Evolutionary conservation across 345 rosid species (phyloP).

Genomic region (Pugionium dolabratum): DNA sequence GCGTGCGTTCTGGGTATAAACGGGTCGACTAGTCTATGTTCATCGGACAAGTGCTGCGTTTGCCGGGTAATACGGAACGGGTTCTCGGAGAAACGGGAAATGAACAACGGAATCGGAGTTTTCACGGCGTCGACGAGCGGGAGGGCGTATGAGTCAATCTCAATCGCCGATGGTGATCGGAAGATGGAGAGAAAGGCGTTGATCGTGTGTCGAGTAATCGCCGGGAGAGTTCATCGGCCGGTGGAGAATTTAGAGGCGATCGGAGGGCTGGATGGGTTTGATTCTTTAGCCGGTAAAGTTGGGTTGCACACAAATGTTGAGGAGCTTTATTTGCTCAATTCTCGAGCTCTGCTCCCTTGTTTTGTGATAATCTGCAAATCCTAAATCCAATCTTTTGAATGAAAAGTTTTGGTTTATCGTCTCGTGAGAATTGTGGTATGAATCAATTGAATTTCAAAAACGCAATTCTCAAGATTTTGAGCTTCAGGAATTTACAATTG

Average conservation of each 20-base stretch:
- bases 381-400: too few species aligned
- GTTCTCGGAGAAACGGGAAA: slow-evolving; percentile 79
- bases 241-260: slow-evolving; percentile 78
- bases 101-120: slow-evolving; percentile 76
- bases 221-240: slow-evolving; percentile 97
- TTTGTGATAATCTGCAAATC: slow-evolving; percentile 82
- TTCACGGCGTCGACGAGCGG: slow-evolving; percentile 96
- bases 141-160: slow-evolving; percentile 72
- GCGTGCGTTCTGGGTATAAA: slow-evolving; percentile 76
- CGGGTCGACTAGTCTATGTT: slow-evolving; percentile 75
- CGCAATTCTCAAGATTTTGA: too few species aligned
- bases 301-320: slow-evolving; percentile 86
- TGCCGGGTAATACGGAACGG: slow-evolving; percentile 79
- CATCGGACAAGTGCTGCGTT: slow-evolving; percentile 69
- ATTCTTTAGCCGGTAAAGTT: slow-evolving; percentile 93
- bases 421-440: too few species aligned
- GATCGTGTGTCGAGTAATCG: slow-evolving; percentile 92
- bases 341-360: slow-evolving; percentile 87
- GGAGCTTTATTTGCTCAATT: slow-evolving; percentile 91
- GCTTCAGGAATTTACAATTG: too few species aligned
- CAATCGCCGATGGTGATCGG: slow-evolving; percentile 44
- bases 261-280: slow-evolving; percentile 79
- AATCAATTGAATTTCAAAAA: too few species aligned
- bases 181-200: slow-evolving; percentile 66
- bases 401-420: too few species aligned